Base-by-base conservation (phyloP, 768 basidiomycete genomes). In the Boletus vermiculosoides region DNA sequence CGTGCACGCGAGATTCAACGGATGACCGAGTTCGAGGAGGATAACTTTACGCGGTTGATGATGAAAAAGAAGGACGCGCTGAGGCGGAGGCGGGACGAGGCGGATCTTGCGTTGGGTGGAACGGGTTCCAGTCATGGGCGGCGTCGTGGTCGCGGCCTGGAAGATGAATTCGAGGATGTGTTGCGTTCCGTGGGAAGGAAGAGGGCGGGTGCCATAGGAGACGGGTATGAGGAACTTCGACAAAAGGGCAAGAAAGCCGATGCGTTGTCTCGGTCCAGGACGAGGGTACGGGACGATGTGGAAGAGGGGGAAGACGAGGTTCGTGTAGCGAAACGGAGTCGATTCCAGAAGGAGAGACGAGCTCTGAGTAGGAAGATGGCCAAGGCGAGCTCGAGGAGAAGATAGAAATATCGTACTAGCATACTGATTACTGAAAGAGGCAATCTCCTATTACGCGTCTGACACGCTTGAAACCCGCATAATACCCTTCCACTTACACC, bases 21-120 rank as follows among this genome's bases (percentile, higher is more conserved):
- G 7, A 83, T 97, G 73, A 84, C 83, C 50, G 87, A 92, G 59
- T 98, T 92, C 71, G 96, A 98, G 75, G 94, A 96, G 70, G 92
- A 92, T 45, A 94, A 96, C 72, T 92, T 98, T 74, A 91, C 90
- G 37, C 86, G 96, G 45, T 66, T 98, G 52, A 79, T 95, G 57
- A 87, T 94, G 83, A 90, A 87, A 69, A 98, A 98, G 79, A 86
- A 85, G 66, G 94, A 96, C 45, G 80, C 83, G 16, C 83, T 79
- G 63, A 78, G 86, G 45, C 80, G 95, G 20, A 74, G 70, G 51
- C 79, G 83, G 57, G 95, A 98, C 66, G 96, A 98, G 71, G 91
- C 83, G 60, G 90, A 92, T 60, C 74, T 98, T 58, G 92, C 92
- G 18, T 76, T 98, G 13, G 96, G 96, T 51, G 90, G 88, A 13